Conservation (phyloP, 2,329 filamentous ascomycete species). For the Sclerotinia sclerotiorum region DNA sequence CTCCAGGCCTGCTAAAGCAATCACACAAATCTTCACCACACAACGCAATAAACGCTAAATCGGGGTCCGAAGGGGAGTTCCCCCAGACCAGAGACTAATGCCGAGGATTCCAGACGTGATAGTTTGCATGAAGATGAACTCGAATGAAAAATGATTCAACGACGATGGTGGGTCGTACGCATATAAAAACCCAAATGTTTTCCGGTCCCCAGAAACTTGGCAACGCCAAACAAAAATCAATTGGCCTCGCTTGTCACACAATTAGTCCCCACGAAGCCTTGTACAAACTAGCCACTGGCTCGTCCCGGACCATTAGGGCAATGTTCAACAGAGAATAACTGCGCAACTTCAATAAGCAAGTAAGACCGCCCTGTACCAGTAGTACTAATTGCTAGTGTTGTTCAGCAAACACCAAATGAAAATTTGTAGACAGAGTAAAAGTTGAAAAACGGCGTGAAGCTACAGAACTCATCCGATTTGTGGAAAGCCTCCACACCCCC, state of each 20-base stretch:
- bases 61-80: too few species aligned
- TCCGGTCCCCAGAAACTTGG: background rate
- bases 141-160: background rate
- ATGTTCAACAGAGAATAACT: background rate
- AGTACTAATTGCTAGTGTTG: background rate
- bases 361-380: background rate
- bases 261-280: background rate
- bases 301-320: background rate
- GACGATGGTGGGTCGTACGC: background rate
- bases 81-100: background rate
- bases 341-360: background rate
- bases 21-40: background rate
- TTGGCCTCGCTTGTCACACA: background rate
- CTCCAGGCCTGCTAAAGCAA: background rate
- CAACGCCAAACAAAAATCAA: background rate
- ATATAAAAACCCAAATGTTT: background rate
- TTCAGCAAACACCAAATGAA: background rate
- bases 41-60: background rate
- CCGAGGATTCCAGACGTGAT: background rate
- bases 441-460: background rate
- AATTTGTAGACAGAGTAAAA: too few species aligned
- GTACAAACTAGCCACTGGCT: background rate
- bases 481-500: background rate
- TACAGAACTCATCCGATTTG: background rate
- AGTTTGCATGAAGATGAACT: background rate